Evolutionary conservation across 352 stramenopile genomes (phyloP).

Genomic region (Pythium diclinum): DNA sequence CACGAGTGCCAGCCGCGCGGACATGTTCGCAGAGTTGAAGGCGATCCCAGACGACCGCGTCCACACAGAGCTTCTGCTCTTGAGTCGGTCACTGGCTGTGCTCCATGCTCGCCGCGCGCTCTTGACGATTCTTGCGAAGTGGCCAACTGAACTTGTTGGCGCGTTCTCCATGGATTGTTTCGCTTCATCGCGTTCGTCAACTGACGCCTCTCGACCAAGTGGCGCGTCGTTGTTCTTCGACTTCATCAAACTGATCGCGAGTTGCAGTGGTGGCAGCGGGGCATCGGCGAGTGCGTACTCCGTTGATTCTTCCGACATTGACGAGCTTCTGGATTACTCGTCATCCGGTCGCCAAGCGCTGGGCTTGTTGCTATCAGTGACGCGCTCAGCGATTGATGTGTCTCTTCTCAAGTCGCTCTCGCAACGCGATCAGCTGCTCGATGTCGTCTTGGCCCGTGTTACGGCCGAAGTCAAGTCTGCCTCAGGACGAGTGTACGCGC

Average conservation of each 20-base stretch:
- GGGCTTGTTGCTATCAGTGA: conserved; percentile 14
- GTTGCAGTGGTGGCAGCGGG: conserved; percentile 41
- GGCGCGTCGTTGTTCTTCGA: conserved; percentile 60
- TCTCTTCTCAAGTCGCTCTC: conserved; percentile 14
- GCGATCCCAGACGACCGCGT: conserved; percentile 74
- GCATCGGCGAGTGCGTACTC: conserved; percentile 13
- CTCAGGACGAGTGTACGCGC: conserved; percentile 74
- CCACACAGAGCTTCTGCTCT: conserved; percentile 70
- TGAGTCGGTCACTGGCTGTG: conserved; percentile 77
- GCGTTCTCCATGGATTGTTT: conserved; percentile 55
- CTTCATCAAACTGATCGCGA: conserved; percentile 82
- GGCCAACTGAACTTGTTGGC: conserved; percentile 55
- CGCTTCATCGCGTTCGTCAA: conserved; percentile 19
- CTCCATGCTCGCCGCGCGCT: conserved; percentile 74
- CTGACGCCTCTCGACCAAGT: conserved; percentile 2
- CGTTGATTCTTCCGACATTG: conserved; percentile 23
- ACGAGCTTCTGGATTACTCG: conserved; percentile 23
- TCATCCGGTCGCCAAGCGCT: conserved; percentile 22
- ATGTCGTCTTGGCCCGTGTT: conserved; percentile 58
- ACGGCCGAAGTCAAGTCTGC: conserved; percentile 59
- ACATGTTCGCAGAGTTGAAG: conserved; percentile 74
- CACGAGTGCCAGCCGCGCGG: conserved; percentile 48
- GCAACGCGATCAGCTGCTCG: conserved; percentile 31
- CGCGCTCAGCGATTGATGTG: conserved; percentile 27
- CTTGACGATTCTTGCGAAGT: conserved; percentile 76